These are phyloP conservation scores for Anthoceros angustus DNA, from an alignment of 225 moss, liverwort and hornwort genomes.

Conservation along the genomic window DNA sequence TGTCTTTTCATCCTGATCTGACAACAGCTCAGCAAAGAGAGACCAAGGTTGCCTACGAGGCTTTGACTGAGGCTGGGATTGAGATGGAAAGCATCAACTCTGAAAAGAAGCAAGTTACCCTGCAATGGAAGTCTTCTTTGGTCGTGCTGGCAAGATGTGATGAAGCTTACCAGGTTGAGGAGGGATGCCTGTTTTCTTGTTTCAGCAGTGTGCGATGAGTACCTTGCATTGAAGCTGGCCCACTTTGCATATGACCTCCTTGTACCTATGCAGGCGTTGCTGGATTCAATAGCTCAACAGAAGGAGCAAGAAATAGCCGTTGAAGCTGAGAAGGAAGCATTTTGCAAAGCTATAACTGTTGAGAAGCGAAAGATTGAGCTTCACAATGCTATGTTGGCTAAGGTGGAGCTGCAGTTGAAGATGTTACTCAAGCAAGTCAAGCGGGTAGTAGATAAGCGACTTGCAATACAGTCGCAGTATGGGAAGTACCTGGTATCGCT, in stretches of 20 bases:
- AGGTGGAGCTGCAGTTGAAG: constrained; percentile 57
- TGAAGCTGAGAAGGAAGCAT: constrained; percentile 35
- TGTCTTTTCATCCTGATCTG: too few relatives aligned
- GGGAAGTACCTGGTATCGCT: constrained; percentile 26
- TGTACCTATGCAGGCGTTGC: constrained; percentile 15
- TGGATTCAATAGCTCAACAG: constrained; percentile 46
- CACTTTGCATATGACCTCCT: too few relatives aligned
- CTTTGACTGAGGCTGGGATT: constrained; percentile 52
- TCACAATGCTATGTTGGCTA: constrained; percentile 35
- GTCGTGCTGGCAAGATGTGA: constrained; percentile 53
- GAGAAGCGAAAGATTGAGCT: constrained; percentile 31
- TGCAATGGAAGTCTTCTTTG: constrained; percentile 89
- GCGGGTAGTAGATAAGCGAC: constrained; percentile 23
- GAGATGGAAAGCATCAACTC: constrained; percentile 64
- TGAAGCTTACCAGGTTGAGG: constrained; percentile 41
- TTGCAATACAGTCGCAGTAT: constrained; percentile 36
- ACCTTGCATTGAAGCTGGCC: too few relatives aligned
- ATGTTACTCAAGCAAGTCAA: constrained; percentile 29
- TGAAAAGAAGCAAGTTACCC: constrained; percentile 69
- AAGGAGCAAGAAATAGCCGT: constrained; percentile 57
- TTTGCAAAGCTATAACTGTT: constrained; percentile 25
- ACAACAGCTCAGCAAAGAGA: too few relatives aligned
- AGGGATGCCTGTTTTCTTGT: background rate
- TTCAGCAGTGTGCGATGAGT: too few relatives aligned
- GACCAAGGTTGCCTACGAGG: constrained; percentile 22